Evolutionary conservation across 352 stramenopile genomes (phyloP).

Genomic region (Phytophthora ohioensis): DNA sequence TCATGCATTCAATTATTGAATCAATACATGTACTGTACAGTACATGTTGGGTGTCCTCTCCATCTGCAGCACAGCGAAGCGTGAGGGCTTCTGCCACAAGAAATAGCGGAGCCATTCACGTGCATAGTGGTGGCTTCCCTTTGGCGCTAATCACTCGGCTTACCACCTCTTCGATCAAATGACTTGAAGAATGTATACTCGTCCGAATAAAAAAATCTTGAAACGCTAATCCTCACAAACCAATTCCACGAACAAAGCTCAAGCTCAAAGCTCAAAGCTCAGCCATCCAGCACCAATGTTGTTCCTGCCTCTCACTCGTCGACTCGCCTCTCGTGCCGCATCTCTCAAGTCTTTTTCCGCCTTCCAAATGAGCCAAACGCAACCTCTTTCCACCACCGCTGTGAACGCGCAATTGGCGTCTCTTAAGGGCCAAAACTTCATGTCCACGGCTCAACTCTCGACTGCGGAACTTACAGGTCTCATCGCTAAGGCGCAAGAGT

Average conservation of each 20-base stretch:
- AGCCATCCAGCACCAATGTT: constrained; percentile 22
- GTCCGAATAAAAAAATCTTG: neutral
- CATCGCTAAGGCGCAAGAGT: constrained; percentile 72
- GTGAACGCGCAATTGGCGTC: constrained; percentile 50
- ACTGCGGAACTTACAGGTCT: constrained; percentile 61
- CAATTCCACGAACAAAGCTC: constrained; percentile 13
- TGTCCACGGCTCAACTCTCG: constrained; percentile 74
- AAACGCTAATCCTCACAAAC: constrained; percentile 10
- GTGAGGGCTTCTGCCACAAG: constrained; percentile 9
- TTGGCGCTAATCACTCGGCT: constrained; percentile 5
- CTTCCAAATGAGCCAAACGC: constrained; percentile 15
- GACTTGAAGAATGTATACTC: constrained; percentile 14
- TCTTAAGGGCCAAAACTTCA: constrained; percentile 74
- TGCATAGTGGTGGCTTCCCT: constrained; percentile 2
- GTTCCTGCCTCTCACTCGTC: constrained; percentile 33
- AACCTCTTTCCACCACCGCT: constrained; percentile 27
- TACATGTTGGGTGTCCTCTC: too few relatives aligned
- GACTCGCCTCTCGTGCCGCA: constrained; percentile 23
- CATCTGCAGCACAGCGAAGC: neutral
- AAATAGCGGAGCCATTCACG: constrained; percentile 18
- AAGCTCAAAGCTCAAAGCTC: constrained; percentile 6
- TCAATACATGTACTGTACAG: too few relatives aligned
- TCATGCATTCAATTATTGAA: too few relatives aligned
- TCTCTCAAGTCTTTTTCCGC: neutral
- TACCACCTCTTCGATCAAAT: neutral